Evolutionary conservation across 208 protist genomes (phyloP).

Genomic region (Crithidia thermophila): DNA sequence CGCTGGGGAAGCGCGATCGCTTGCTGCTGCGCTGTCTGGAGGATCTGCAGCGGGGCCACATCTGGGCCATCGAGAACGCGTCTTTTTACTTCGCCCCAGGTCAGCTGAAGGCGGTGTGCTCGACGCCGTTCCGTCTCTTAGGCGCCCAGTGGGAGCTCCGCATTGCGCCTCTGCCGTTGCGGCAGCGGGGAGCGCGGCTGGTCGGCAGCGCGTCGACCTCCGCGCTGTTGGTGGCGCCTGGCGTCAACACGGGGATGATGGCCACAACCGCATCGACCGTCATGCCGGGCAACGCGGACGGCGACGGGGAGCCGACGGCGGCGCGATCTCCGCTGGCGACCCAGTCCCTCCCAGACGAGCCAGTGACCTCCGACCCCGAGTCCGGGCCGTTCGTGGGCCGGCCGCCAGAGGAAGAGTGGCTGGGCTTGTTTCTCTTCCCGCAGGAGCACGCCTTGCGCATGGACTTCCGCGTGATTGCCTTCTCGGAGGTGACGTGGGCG

Average conservation of each 20-base stretch:
- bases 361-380: background rate
- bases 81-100: constrained; percentile 53
- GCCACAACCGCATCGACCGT: background rate
- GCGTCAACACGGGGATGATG: constrained; percentile 7
- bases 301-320: background rate
- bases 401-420: constrained; percentile 48
- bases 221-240: constrained; percentile 1
- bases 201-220: constrained; percentile 1
- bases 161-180: constrained; percentile 44
- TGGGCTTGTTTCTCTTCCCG: constrained; percentile 73
- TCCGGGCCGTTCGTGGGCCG: background rate
- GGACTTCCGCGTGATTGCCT: constrained; percentile 76
- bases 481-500: constrained; percentile 67
- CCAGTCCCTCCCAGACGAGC: background rate
- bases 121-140: constrained; percentile 51
- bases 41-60: constrained; percentile 66
- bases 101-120: constrained; percentile 66
- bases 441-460: constrained; percentile 54
- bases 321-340: constrained; percentile 14
- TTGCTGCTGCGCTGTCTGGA: constrained; percentile 50
- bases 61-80: constrained; percentile 67
- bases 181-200: background rate
- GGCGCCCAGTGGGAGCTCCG: constrained; percentile 74
- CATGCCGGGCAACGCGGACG: background rate
- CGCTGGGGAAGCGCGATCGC: background rate